phyloP scores from a whole-genome alignment of 768 basidiomycete genomes.

The Tricholoma terreum region DNA sequence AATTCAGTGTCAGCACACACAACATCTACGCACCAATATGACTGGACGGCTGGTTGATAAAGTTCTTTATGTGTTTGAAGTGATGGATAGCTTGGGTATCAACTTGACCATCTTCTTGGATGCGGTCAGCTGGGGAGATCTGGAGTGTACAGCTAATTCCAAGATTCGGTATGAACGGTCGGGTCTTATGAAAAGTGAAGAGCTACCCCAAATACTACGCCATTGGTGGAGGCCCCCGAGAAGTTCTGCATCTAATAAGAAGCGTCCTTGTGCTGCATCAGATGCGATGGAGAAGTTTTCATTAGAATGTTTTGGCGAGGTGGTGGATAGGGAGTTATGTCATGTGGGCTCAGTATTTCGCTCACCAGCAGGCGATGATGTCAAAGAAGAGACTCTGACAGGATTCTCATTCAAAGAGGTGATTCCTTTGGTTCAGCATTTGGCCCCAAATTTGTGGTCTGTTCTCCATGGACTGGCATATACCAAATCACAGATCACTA shows the following conservation, averaged over 20 bases:
- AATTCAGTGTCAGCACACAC: neutral
- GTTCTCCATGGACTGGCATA: neutral
- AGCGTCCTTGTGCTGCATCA: slow-evolving; percentile 16
- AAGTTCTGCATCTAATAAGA: too few species aligned
- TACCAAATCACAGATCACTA: neutral
- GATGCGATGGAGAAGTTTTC: slow-evolving; percentile 15
- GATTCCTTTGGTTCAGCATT: neutral
- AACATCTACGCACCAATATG: neutral
- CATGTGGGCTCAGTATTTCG: neutral
- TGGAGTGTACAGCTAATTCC: slow-evolving; percentile 17
- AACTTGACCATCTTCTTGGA: slow-evolving; percentile 28
- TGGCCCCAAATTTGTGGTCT: neutral
- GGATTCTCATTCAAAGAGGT: neutral
- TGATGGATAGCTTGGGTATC: slow-evolving; percentile 13
- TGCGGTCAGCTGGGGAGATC: slow-evolving; percentile 31
- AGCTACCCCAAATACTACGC: slow-evolving; percentile 23
- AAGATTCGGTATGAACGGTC: slow-evolving; percentile 20
- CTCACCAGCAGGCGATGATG: neutral
- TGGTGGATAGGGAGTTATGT: neutral
- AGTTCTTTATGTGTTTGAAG: slow-evolving; percentile 2
- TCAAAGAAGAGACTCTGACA: neutral
- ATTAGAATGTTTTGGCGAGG: neutral
- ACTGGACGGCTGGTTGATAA: neutral
- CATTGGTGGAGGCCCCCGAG: slow-evolving; percentile 28
- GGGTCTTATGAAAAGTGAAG: slow-evolving; percentile 18